Conservation (phyloP, 306 rosid genomes). For the Prunus kanzakura region DNA sequence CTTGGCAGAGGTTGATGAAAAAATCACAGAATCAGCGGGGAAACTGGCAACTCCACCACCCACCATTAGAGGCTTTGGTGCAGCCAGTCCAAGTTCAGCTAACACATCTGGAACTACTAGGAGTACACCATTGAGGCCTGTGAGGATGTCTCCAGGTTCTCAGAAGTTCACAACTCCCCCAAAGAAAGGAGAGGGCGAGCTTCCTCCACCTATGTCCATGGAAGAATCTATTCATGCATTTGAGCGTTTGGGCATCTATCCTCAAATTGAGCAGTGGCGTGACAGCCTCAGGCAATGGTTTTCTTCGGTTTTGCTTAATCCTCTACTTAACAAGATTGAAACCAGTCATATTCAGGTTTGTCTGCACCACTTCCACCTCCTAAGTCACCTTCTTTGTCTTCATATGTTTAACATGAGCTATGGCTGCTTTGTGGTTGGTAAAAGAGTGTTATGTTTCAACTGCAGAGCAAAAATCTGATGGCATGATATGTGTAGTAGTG, state of each 20-base stretch:
- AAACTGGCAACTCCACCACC: slow-evolving; percentile 94
- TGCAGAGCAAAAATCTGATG: slow-evolving; percentile 8
- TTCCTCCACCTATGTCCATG: slow-evolving; percentile 93
- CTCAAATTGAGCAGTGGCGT: slow-evolving; percentile 94
- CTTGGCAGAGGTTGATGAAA: slow-evolving; percentile 77
- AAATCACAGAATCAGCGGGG: slow-evolving; percentile 67
- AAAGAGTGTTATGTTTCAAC: slow-evolving; percentile 1
- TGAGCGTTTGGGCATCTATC: slow-evolving; percentile 77
- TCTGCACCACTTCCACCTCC: slow-evolving; percentile 11
- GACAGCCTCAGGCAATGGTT: slow-evolving; percentile 91
- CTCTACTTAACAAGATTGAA: slow-evolving; percentile 71
- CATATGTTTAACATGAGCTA: not conserved
- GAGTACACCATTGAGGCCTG: slow-evolving; percentile 86
- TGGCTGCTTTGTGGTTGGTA: slow-evolving; percentile 2
- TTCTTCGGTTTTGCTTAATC: slow-evolving; percentile 72
- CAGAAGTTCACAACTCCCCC: slow-evolving; percentile 91
- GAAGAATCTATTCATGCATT: slow-evolving; percentile 80
- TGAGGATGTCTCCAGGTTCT: slow-evolving; percentile 94
- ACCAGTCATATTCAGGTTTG: slow-evolving; percentile 83
- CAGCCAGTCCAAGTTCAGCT: slow-evolving; percentile 67
- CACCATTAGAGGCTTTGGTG: slow-evolving; percentile 64
- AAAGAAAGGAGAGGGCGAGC: slow-evolving; percentile 83
- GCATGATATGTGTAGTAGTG: not conserved
- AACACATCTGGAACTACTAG: slow-evolving; percentile 80
- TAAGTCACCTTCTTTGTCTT: slow-evolving; percentile 1